phyloP scores from a whole-genome alignment of 1,139 yeast species.

The Taphrina communis region DNA sequence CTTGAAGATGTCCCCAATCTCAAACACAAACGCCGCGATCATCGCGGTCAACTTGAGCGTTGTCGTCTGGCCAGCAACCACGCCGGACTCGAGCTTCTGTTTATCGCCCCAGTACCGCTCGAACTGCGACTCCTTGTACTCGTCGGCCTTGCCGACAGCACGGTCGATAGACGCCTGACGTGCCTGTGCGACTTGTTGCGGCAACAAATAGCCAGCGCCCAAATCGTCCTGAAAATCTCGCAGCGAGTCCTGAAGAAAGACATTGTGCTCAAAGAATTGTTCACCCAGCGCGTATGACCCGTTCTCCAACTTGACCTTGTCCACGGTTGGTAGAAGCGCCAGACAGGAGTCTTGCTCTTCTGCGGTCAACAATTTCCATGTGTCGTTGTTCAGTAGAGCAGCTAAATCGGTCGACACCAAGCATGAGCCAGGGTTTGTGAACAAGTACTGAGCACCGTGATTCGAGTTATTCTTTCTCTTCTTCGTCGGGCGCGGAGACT shows the following conservation, averaged over 20 bases:
- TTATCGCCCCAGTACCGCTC: conserved; percentile 45
- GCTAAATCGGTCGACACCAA: conserved; percentile 1
- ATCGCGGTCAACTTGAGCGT: conserved; percentile 3
- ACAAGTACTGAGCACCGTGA: conserved; percentile 1
- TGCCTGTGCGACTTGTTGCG: conserved; percentile 30
- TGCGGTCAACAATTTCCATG: conserved; percentile 22
- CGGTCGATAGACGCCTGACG: conserved; percentile 30
- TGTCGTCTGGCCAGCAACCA: background rate
- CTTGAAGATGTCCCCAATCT: conserved; percentile 5
- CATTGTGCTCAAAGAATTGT: conserved; percentile 37
- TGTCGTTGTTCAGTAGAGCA: conserved; percentile 7
- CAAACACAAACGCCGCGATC: background rate
- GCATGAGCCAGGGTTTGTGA: conserved; percentile 17
- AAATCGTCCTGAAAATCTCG: conserved; percentile 39
- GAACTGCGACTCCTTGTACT: conserved; percentile 42
- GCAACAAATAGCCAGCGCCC: conserved; percentile 37
- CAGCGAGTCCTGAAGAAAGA: conserved; percentile 40
- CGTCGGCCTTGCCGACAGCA: conserved; percentile 40
- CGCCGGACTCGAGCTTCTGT: conserved; percentile 9
- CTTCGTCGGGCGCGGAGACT: background rate
- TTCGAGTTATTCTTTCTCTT: background rate
- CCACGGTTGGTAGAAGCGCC: conserved; percentile 32
- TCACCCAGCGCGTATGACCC: background rate
- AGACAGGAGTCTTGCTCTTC: conserved; percentile 20
- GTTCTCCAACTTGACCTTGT: background rate